phyloP scores from a whole-genome alignment of 192 early-diverging fungal genomes.

The Gryganskiella cystojenkinii region DNA sequence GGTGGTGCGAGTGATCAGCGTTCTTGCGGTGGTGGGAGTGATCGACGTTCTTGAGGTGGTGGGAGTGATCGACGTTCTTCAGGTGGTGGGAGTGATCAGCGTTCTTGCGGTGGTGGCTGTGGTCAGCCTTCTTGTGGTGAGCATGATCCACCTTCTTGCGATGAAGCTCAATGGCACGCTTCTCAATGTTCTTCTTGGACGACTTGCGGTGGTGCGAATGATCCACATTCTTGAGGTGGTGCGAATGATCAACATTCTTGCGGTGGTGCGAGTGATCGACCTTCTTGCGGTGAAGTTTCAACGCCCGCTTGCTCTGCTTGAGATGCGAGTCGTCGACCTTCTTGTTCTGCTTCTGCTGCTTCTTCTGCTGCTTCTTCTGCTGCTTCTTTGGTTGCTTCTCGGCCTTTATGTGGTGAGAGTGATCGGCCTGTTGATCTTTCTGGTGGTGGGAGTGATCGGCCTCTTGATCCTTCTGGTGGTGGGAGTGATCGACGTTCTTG shows the following conservation, averaged over 20 bases:
- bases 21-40: slow-evolving; percentile 6
- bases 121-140: too few relatives aligned
- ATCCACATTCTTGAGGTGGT: not conserved
- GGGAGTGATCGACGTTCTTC: slow-evolving; percentile 1
- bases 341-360: slow-evolving; percentile 11
- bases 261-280: slow-evolving; percentile 6
- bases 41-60: slow-evolving; percentile 11
- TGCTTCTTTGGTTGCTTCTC: too few relatives aligned
- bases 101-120: too few relatives aligned
- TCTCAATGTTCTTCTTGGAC: not conserved
- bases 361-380: not conserved
- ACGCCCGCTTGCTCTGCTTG: slow-evolving; percentile 8
- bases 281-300: slow-evolving; percentile 14
- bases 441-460: slow-evolving; percentile 1
- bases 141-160: not conserved
- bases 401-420: slow-evolving; percentile 10
- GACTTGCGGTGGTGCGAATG: not conserved
- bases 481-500: not conserved
- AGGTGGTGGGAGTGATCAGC: too few relatives aligned
- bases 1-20: not conserved
- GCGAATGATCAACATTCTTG: not conserved
- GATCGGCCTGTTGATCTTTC: slow-evolving; percentile 5
- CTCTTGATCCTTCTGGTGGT: not conserved
- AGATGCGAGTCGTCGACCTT: not conserved
- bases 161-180: not conserved